Percentiles rank a stretch among this genome's conserved stretches.
phyloP scores from a whole-genome alignment of 805 yeast species.

The Nakazawaea molendinolei region DNA sequence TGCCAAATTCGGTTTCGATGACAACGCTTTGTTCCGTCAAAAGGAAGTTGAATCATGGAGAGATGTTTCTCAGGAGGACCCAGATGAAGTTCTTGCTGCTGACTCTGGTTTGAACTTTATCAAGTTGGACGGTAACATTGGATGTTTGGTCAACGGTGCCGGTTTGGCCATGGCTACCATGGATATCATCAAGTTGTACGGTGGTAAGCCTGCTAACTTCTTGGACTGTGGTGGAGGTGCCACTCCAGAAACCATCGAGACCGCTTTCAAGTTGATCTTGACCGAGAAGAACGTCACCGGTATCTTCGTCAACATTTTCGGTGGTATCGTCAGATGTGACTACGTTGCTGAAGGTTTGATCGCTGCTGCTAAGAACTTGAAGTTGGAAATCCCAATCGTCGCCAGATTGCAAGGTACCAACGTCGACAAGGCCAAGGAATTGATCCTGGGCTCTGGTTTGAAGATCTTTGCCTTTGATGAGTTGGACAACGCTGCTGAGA shows the following conservation, averaged over 20 bases:
- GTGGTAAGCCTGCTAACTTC: conserved; percentile 99
- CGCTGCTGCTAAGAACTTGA: conserved; percentile 88
- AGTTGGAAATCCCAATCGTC: conserved; percentile 88
- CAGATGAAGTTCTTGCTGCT: conserved; percentile 92
- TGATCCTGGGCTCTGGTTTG: conserved; percentile 83
- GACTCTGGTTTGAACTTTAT: conserved; percentile 89
- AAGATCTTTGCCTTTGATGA: conserved; percentile 88
- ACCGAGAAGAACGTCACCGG: conserved; percentile 87
- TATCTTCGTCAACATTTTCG: conserved; percentile 96
- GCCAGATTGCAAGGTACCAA: conserved; percentile 99
- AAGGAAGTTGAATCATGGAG: conserved; percentile 94
- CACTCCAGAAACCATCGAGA: conserved; percentile 95
- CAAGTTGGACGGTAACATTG: conserved; percentile 97
- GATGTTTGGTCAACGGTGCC: conserved; percentile 98
- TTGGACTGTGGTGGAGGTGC: conserved; percentile 99
- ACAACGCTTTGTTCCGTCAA: conserved; percentile 93
- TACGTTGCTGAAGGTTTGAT: conserved; percentile 97
- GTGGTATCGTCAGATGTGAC: conserved; percentile 99
- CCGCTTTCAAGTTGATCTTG: conserved; percentile 90
- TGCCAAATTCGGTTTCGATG: conserved; percentile 98
- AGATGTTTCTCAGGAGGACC: conserved; percentile 96
- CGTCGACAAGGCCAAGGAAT: conserved; percentile 78
- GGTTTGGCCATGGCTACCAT: conserved; percentile 99
- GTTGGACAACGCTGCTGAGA: conserved; percentile 95
- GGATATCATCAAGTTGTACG: conserved; percentile 97